A percentile compares a stretch with the other conserved stretches of the same genome.
Evolutionary conservation across 441 rosid genomes (phyloP).

Genomic region (Gossypium trilobum): DNA sequence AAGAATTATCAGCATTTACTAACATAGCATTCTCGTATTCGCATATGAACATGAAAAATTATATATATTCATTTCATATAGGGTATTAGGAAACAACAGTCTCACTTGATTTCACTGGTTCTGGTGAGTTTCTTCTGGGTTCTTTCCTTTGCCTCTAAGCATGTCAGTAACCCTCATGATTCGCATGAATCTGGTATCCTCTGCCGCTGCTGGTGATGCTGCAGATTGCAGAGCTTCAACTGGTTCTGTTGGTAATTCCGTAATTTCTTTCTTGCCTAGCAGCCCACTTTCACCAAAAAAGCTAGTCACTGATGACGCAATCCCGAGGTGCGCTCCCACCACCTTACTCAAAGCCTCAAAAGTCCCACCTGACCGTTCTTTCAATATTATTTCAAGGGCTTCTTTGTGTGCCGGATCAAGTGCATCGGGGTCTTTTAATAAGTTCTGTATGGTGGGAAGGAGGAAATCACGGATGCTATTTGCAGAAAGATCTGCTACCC

Average conservation of each 20-base stretch:
- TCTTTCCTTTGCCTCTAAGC: conserved; percentile 65
- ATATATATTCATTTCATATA: not conserved
- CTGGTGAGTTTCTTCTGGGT: conserved; percentile 46
- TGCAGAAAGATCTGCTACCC: conserved; percentile 56
- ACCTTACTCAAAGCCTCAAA: conserved; percentile 75
- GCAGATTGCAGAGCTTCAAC: conserved; percentile 43
- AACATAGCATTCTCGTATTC: not conserved
- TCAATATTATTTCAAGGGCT: conserved; percentile 84
- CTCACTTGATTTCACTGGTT: conserved; percentile 25
- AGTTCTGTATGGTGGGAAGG: conserved; percentile 71
- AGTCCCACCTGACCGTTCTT: conserved; percentile 85
- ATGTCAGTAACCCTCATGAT: conserved; percentile 91
- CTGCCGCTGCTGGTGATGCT: conserved; percentile 30
- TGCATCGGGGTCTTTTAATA: conserved; percentile 73
- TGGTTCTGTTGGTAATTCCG: conserved; percentile 37
- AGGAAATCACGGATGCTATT: conserved; percentile 66
- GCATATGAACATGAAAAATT: not conserved
- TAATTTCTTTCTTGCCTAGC: conserved; percentile 66
- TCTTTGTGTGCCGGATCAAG: conserved; percentile 97
- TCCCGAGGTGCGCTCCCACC: conserved; percentile 90
- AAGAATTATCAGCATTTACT: not conserved
- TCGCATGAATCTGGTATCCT: conserved; percentile 85
- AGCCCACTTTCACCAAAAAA: conserved; percentile 82
- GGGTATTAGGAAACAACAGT: conserved; percentile 5
- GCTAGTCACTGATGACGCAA: conserved; percentile 79